These are phyloP conservation scores for Potentilla sterilis DNA, from an alignment of 306 rosid species.

Conservation along the genomic window DNA sequence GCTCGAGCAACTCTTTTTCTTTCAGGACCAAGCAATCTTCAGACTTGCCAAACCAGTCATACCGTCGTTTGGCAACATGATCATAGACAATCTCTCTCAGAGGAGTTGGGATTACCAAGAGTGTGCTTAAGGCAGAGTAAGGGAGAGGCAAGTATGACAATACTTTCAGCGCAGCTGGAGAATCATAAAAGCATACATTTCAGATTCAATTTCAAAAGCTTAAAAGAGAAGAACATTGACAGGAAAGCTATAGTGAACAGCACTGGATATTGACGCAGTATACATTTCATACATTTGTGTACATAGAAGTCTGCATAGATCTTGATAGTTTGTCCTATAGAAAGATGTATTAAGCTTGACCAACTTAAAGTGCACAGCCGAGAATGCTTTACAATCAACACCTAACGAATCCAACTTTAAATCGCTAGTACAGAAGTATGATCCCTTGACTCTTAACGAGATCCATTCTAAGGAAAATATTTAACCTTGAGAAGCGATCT, in stretches of 20 bases:
- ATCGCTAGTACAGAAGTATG: neutral
- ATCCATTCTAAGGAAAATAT: neutral
- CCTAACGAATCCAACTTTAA: neutral
- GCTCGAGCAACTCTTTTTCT: conserved; percentile 69
- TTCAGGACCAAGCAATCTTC: conserved; percentile 58
- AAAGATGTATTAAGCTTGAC: neutral
- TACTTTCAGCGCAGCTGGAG: conserved; percentile 75
- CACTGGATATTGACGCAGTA: neutral
- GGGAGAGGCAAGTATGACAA: conserved; percentile 73
- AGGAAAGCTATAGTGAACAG: neutral
- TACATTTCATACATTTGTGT: neutral
- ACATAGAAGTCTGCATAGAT: neutral
- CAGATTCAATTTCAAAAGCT: neutral
- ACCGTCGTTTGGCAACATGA: conserved; percentile 49
- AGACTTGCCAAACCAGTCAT: conserved; percentile 63
- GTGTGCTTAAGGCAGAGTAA: conserved; percentile 54
- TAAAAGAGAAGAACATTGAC: neutral
- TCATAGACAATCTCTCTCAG: conserved; percentile 63
- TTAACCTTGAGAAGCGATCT: neutral
- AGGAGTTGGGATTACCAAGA: conserved; percentile 60
- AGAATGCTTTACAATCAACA: neutral
- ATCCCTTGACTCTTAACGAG: neutral
- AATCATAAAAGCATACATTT: conserved; percentile 6
- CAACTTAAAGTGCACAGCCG: neutral
- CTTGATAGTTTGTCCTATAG: neutral